Percentiles rank a stretch among this genome's conserved stretches.
These are phyloP conservation scores for Mortierella sp. DNA, from an alignment of 371 early-diverging fungal species.

Conservation along the genomic window DNA sequence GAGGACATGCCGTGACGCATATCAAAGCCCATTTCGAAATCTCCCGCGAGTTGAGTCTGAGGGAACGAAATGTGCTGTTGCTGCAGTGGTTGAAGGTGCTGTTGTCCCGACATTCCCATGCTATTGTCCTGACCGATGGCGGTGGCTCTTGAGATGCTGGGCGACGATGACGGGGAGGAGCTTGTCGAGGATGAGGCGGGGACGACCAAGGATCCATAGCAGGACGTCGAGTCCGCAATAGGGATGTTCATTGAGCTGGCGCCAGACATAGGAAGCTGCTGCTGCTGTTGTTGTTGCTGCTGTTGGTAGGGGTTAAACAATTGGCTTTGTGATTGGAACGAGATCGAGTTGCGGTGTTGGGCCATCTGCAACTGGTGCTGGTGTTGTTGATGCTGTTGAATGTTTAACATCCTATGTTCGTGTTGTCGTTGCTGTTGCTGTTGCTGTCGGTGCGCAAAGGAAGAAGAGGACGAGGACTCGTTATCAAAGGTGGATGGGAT, in stretches of 20 bases:
- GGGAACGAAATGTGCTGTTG: slow-evolving; percentile 4
- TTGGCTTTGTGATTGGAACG: slow-evolving; percentile 13
- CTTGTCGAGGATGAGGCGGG: slow-evolving; percentile 49
- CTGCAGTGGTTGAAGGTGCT: not conserved
- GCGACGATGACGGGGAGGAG: slow-evolving; percentile 40
- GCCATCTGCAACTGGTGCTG: slow-evolving; percentile 16
- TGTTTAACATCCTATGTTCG: not conserved
- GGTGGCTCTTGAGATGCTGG: slow-evolving; percentile 15
- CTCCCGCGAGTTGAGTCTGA: not conserved
- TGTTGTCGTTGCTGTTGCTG: slow-evolving; percentile 17
- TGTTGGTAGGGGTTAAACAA: slow-evolving; percentile 14
- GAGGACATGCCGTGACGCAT: not conserved
- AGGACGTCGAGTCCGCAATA: slow-evolving; percentile 17
- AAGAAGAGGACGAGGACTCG: not conserved
- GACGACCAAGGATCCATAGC: slow-evolving; percentile 49
- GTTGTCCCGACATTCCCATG: not conserved
- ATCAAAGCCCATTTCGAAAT: not conserved
- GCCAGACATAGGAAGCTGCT: slow-evolving; percentile 14
- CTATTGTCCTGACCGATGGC: slow-evolving; percentile 5
- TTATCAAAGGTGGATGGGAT: slow-evolving; percentile 25
- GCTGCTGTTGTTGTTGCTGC: slow-evolving; percentile 10
- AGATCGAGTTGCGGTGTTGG: slow-evolving; percentile 4
- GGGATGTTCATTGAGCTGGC: slow-evolving; percentile 38
- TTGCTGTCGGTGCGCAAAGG: not conserved
- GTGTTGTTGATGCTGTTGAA: slow-evolving; percentile 9